These are phyloP conservation scores for Neltuma alba DNA, from an alignment of 306 rosid genomes.

Conservation along the genomic window DNA sequence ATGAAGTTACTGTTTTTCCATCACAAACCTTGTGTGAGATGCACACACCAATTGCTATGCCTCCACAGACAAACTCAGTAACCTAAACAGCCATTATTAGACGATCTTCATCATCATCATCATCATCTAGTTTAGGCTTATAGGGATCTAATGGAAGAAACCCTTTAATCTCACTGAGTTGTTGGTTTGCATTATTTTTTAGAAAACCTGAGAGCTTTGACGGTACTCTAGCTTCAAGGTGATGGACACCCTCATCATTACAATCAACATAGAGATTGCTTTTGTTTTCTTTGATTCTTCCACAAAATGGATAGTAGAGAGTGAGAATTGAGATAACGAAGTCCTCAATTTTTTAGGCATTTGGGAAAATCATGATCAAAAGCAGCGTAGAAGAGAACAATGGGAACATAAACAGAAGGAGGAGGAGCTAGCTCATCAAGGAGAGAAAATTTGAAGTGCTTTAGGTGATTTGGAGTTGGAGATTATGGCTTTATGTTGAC, in stretches of 20 bases:
- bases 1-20: too few species aligned
- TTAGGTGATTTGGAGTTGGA: slow-evolving; percentile 30
- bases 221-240: background rate
- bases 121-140: too few species aligned
- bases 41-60: too few species aligned
- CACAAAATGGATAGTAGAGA: too few species aligned
- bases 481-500: slow-evolving; percentile 26
- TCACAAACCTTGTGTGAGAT: too few species aligned
- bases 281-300: too few species aligned
- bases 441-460: slow-evolving; percentile 29
- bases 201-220: background rate
- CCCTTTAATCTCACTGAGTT: background rate
- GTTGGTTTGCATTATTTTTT: background rate
- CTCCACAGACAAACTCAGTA: slow-evolving; percentile 28
- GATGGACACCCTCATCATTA: slow-evolving; percentile 31
- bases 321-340: slow-evolving; percentile 26
- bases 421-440: slow-evolving; percentile 32
- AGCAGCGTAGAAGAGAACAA: slow-evolving; percentile 28
- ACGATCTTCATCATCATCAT: background rate
- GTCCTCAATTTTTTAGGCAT: background rate
- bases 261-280: too few species aligned
- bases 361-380: background rate
- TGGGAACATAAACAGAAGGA: background rate
- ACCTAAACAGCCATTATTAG: background rate
- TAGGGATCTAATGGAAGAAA: too few species aligned